Evolutionary conservation across 345 rosid species (phyloP).

Genomic region (Fremontodendron californicum): DNA sequence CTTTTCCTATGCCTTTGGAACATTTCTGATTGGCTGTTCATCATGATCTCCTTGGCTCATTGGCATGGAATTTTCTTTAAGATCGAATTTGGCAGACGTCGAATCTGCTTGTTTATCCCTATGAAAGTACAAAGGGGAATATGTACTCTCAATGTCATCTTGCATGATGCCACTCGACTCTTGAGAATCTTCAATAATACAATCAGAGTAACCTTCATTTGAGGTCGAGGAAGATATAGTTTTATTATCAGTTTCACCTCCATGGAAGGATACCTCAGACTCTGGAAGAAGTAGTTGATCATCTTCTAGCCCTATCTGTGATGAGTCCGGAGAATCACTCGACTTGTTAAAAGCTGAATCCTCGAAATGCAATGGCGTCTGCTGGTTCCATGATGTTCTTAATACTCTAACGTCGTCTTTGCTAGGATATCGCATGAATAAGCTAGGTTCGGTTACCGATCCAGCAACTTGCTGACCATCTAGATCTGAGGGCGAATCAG

Average conservation of each 20-base stretch:
- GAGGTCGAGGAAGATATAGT: constrained; percentile 13
- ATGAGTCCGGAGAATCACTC: constrained; percentile 24
- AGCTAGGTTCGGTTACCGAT: constrained; percentile 8
- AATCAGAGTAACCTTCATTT: constrained; percentile 4
- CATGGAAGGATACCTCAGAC: constrained; percentile 9
- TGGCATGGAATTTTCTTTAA: background rate
- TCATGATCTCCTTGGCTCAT: background rate
- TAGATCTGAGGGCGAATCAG: constrained; percentile 26
- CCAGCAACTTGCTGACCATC: constrained; percentile 7
- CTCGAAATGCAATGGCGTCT: constrained; percentile 15
- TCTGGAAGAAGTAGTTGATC: constrained; percentile 5
- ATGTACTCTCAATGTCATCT: constrained; percentile 15
- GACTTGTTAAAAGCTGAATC: constrained; percentile 22
- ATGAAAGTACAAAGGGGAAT: background rate
- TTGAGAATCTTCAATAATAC: constrained; percentile 29
- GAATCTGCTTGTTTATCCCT: background rate
- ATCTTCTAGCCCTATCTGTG: constrained; percentile 17
- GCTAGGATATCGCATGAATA: background rate
- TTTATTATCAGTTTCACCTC: background rate
- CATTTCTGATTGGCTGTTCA: constrained; percentile 5
- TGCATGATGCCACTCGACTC: constrained; percentile 10
- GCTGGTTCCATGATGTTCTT: constrained; percentile 15
- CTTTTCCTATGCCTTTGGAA: constrained; percentile 4
- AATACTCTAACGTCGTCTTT: constrained; percentile 4
- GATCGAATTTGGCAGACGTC: background rate